Percentiles rank a stretch among this genome's conserved stretches.
Evolutionary conservation across 495 filamentous ascomycete species (phyloP).

Genomic region (Cenococcum geophilum): DNA sequence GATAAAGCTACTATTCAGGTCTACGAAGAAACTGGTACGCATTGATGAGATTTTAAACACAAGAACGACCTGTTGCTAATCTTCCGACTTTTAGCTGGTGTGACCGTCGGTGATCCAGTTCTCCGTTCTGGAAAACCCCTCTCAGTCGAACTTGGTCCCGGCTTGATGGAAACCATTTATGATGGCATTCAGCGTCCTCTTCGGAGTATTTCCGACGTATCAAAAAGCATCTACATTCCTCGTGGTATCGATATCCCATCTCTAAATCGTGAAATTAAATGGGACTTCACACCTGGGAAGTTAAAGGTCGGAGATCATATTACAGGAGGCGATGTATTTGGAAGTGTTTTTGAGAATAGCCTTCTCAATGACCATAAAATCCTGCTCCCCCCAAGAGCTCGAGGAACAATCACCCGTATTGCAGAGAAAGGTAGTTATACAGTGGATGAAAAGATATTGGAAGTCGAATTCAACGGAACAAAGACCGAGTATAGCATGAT

Average conservation of each 20-base stretch:
- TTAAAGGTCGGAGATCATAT: constrained; percentile 95
- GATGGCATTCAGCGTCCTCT: constrained; percentile 97
- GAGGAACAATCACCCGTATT: constrained; percentile 87
- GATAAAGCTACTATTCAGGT: constrained; percentile 98
- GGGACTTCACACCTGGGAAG: constrained; percentile 82
- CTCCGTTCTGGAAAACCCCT: constrained; percentile 85
- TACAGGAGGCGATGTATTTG: constrained; percentile 91
- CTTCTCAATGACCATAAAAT: constrained; percentile 93
- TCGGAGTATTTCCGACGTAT: constrained; percentile 67
- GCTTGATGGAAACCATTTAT: constrained; percentile 98
- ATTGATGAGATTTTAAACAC: not conserved
- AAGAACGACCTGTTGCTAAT: not conserved
- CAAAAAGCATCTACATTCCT: constrained; percentile 91
- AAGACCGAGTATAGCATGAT: constrained; percentile 93
- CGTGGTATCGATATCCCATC: constrained; percentile 87
- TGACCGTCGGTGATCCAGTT: constrained; percentile 94
- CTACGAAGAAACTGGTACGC: constrained; percentile 92
- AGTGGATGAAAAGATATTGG: constrained; percentile 87
- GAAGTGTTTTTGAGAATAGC: constrained; percentile 91
- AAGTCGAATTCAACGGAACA: constrained; percentile 94
- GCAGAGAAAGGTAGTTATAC: constrained; percentile 86
- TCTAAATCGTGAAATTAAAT: constrained; percentile 80
- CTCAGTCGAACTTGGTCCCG: constrained; percentile 93
- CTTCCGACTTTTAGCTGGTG: constrained; percentile 58
- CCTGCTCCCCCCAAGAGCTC: constrained; percentile 81